These are phyloP conservation scores for Ogataea glucozyma DNA, from an alignment of 805 yeast species.

Conservation along the genomic window DNA sequence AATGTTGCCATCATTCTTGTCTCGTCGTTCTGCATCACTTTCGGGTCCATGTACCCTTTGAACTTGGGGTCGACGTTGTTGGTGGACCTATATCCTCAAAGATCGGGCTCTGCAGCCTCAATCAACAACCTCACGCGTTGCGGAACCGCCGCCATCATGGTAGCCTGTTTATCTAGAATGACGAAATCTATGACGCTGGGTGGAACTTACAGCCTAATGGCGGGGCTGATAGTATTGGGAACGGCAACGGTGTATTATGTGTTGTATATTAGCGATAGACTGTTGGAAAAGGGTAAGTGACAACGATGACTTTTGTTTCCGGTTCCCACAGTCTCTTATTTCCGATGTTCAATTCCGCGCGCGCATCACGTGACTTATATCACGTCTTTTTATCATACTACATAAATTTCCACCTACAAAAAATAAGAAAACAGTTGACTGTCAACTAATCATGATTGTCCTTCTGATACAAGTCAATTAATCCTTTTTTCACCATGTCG, in stretches of 20 bases:
- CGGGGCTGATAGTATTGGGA: constrained; percentile 40
- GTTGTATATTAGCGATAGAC: constrained; percentile 21
- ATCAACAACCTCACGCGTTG: constrained; percentile 74
- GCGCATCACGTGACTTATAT: too few relatives aligned
- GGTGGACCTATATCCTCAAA: constrained; percentile 73
- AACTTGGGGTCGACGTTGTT: constrained; percentile 63
- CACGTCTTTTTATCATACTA: too few relatives aligned
- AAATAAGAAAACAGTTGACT: too few relatives aligned
- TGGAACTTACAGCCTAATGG: constrained; percentile 76
- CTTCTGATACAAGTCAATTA: too few relatives aligned
- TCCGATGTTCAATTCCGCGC: too few relatives aligned
- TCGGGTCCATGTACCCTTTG: constrained; percentile 58
- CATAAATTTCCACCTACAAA: too few relatives aligned
- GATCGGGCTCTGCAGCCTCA: constrained; percentile 74
- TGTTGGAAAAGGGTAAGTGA: constrained; percentile 11
- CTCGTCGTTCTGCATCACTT: constrained; percentile 56
- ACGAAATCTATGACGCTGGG: constrained; percentile 58
- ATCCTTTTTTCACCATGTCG: too few relatives aligned
- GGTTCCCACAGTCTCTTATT: too few relatives aligned
- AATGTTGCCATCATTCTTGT: constrained; percentile 58
- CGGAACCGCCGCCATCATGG: constrained; percentile 65
- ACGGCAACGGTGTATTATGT: constrained; percentile 17
- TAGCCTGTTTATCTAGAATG: constrained; percentile 70
- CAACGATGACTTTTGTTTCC: neutral
- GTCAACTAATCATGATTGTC: too few relatives aligned